Evolutionary conservation across 1,139 yeast species (phyloP).

Genomic region (Pichia sp.): DNA sequence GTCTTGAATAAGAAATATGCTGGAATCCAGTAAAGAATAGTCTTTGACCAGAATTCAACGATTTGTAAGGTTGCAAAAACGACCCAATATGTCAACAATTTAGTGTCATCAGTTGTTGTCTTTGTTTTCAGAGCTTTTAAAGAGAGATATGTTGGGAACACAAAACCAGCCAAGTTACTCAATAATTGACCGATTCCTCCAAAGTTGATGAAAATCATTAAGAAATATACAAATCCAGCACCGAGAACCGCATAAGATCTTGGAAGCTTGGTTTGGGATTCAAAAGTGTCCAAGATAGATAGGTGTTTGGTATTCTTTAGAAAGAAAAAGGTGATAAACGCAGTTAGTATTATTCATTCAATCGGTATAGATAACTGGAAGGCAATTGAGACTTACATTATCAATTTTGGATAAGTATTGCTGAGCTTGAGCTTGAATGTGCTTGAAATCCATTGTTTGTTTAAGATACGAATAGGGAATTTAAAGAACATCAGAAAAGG

Average conservation of each 20-base stretch:
- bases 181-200: constrained; percentile 93
- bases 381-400: constrained; percentile 6
- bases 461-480: neutral
- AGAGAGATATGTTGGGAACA: constrained; percentile 85
- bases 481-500: too few species aligned
- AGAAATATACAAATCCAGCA: constrained; percentile 53
- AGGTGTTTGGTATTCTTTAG: constrained; percentile 20
- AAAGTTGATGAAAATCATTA: constrained; percentile 75
- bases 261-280: constrained; percentile 66
- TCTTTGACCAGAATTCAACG: constrained; percentile 90
- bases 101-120: constrained; percentile 61
- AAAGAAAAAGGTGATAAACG: too few species aligned
- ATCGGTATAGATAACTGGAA: too few species aligned
- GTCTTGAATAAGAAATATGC: constrained; percentile 95
- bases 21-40: constrained; percentile 91
- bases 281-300: constrained; percentile 44
- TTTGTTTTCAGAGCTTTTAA: constrained; percentile 73
- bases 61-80: constrained; percentile 88
- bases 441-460: constrained; percentile 23
- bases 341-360: too few species aligned
- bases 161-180: constrained; percentile 88
- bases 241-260: constrained; percentile 80
- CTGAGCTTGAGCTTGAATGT: constrained; percentile 24
- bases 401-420: constrained; percentile 15
- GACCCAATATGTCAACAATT: constrained; percentile 88